Percentiles rank a stretch among this genome's conserved stretches.
phyloP scores from a whole-genome alignment of 176 grass and related monocot genomes.

The Zoysia japonica region DNA sequence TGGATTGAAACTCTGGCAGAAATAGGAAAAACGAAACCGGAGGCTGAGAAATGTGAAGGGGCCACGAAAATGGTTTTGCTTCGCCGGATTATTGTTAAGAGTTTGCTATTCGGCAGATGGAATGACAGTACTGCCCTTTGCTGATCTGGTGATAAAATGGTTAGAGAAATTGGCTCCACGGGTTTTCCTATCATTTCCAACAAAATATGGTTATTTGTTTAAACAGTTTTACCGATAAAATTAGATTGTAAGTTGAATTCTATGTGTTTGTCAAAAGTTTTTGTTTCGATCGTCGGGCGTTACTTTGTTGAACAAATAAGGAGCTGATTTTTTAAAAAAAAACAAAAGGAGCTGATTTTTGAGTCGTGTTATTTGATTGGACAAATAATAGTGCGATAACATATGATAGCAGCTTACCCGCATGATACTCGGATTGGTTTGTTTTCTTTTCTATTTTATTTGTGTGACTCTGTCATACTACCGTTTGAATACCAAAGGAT shows the following conservation, averaged over 20 bases:
- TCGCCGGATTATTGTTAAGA: neutral
- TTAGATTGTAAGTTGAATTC: neutral
- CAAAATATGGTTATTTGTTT: too few species aligned
- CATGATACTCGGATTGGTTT: neutral
- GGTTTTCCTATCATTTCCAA: neutral
- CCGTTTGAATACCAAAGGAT: neutral
- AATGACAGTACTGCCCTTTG: conserved; percentile 16
- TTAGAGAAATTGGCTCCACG: neutral
- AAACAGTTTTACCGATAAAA: neutral
- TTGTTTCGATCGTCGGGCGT: neutral
- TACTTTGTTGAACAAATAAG: neutral
- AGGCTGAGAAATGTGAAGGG: conserved; percentile 3
- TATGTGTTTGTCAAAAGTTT: neutral
- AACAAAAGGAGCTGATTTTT: too few species aligned
- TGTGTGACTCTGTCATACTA: neutral
- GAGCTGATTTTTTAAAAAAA: neutral
- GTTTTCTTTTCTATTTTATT: neutral
- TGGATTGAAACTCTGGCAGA: conserved; percentile 32
- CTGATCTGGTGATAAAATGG: neutral
- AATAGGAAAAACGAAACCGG: conserved; percentile 4
- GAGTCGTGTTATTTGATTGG: too few species aligned
- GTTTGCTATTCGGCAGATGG: neutral
- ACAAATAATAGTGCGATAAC: too few species aligned
- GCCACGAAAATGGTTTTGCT: conserved; percentile 2
- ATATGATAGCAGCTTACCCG: neutral